A percentile compares a stretch with the other conserved stretches of the same genome.
These are phyloP conservation scores for Suillus decipiens DNA, from an alignment of 768 basidiomycete species.

Conservation along the genomic window DNA sequence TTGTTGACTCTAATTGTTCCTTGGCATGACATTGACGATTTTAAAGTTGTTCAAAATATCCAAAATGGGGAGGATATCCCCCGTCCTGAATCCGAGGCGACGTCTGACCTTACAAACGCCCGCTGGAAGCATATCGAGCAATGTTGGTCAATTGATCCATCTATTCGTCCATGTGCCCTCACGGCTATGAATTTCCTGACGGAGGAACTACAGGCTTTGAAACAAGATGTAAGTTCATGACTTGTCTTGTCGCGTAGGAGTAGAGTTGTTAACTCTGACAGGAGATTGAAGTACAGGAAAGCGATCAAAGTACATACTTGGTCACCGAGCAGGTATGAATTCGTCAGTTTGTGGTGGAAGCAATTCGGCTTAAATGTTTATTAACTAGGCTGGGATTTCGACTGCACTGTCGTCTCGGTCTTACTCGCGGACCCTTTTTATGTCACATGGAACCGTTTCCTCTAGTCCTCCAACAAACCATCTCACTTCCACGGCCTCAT, in stretches of 20 bases:
- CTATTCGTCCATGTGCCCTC: neutral
- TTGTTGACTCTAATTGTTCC: neutral
- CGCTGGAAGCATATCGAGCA: neutral
- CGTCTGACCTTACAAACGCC: neutral
- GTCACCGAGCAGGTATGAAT: neutral
- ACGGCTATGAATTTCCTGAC: neutral
- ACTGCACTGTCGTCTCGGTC: neutral
- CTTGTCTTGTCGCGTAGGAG: neutral
- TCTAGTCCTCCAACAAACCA: neutral
- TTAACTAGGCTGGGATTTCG: neutral
- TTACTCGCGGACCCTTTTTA: neutral
- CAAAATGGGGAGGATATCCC: neutral
- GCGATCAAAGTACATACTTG: neutral
- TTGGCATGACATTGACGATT: neutral
- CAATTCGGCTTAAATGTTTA: neutral
- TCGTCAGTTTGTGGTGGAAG: neutral
- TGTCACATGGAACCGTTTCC: neutral
- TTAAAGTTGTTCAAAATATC: neutral
- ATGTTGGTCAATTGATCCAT: conserved; percentile 5
- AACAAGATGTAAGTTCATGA: neutral
- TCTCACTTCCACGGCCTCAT: neutral
- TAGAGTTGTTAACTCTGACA: neutral
- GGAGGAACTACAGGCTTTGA: neutral
- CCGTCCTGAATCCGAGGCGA: neutral
- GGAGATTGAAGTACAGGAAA: neutral